Evolutionary conservation across 371 early-diverging fungal species (phyloP).

Genomic region (Apophysomyces trapeziformis): DNA sequence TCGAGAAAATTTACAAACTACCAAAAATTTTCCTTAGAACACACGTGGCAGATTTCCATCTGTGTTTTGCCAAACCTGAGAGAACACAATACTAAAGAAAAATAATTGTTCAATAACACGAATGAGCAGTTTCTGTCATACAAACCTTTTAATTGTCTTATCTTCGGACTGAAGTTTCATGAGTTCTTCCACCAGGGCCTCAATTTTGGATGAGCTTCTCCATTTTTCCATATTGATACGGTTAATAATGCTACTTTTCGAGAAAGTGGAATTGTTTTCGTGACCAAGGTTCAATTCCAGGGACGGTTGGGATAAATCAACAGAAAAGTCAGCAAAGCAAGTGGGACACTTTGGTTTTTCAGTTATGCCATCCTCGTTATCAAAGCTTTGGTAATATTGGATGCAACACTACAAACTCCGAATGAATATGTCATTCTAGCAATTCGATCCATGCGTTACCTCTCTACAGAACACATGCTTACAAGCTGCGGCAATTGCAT

Average conservation of each 20-base stretch:
- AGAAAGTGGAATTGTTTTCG: conserved; percentile 39
- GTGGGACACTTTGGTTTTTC: conserved; percentile 78
- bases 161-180: conserved; percentile 77
- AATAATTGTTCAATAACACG: not conserved
- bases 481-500: conserved; percentile 90
- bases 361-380: conserved; percentile 21
- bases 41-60: not conserved
- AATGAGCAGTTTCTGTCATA: not conserved
- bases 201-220: conserved; percentile 89
- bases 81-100: conserved; percentile 45
- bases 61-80: conserved; percentile 36
- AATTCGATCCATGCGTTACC: conserved; percentile 29
- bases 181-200: conserved; percentile 92
- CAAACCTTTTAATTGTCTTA: conserved; percentile 75
- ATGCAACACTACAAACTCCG: conserved; percentile 32
- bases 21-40: not conserved
- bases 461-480: conserved; percentile 90
- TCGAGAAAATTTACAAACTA: conserved; percentile 96
- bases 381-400: conserved; percentile 48
- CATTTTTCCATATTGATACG: conserved; percentile 88
- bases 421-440: not conserved
- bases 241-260: conserved; percentile 86
- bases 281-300: conserved; percentile 39
- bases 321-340: conserved; percentile 80
- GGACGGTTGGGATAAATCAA: conserved; percentile 82